phyloP scores from a whole-genome alignment of 2,329 filamentous ascomycete genomes.

The Thermothelomyces thermophilus region DNA sequence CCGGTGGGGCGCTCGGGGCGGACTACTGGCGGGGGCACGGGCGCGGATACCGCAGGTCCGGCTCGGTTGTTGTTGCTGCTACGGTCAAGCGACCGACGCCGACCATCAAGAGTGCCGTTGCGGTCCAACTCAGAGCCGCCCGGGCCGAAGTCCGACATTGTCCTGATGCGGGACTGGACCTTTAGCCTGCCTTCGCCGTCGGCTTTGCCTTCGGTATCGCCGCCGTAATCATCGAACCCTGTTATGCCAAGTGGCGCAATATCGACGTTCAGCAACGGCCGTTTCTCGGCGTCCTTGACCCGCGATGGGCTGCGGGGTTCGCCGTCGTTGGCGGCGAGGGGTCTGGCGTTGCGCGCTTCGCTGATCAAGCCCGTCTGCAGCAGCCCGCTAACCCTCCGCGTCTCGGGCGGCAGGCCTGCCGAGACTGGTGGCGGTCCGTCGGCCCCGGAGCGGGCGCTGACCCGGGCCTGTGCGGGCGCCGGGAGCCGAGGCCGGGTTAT shows the following conservation, averaged over 20 bases:
- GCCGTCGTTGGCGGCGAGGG: slow-evolving; percentile 17
- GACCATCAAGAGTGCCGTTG: neutral
- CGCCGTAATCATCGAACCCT: slow-evolving; percentile 4
- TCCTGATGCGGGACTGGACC: slow-evolving; percentile 14
- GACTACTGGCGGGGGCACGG: slow-evolving; percentile 20
- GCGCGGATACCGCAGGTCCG: slow-evolving; percentile 6
- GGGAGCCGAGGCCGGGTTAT: slow-evolving; percentile 64
- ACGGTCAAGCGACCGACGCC: slow-evolving; percentile 9
- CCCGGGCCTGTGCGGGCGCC: slow-evolving; percentile 58
- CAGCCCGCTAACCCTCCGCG: slow-evolving; percentile 43
- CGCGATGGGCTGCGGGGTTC: slow-evolving; percentile 18
- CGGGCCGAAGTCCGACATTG: slow-evolving; percentile 9
- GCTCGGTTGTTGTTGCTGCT: slow-evolving; percentile 1
- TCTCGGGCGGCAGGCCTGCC: slow-evolving; percentile 37
- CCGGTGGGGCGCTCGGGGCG: slow-evolving; percentile 42
- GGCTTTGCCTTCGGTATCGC: neutral
- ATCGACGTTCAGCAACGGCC: slow-evolving; percentile 22
- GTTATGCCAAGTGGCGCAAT: slow-evolving; percentile 15
- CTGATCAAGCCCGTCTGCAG: slow-evolving; percentile 41
- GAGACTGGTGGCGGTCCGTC: slow-evolving; percentile 35
- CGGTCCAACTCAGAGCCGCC: slow-evolving; percentile 12
- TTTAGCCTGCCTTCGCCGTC: slow-evolving; percentile 9
- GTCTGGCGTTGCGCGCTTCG: slow-evolving; percentile 46
- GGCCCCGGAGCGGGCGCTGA: slow-evolving; percentile 37
- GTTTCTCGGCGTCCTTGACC: slow-evolving; percentile 14